Evolutionary conservation across 1,284 basidiomycete species (phyloP).

Genomic region (Pseudozyma sp.): DNA sequence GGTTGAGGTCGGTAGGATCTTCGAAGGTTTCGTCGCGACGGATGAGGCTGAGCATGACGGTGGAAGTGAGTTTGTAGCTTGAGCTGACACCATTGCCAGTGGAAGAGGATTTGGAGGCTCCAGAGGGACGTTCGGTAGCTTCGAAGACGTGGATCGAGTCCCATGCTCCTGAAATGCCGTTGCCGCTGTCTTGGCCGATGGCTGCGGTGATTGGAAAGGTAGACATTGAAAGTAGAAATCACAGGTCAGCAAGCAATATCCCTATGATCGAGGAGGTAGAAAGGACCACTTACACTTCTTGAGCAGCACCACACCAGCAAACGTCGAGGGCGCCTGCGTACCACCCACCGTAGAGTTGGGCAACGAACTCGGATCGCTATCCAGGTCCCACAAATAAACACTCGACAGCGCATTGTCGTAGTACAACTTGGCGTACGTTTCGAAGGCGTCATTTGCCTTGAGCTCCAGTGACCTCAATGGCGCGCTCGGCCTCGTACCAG

Average conservation of each 20-base stretch:
- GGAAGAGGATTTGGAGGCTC: conserved; percentile 21
- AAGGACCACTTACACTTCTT: conserved; percentile 84
- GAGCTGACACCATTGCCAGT: conserved; percentile 78
- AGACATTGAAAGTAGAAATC: neutral
- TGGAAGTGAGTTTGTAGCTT: conserved; percentile 96
- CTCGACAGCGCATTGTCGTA: conserved; percentile 97
- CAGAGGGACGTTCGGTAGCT: conserved; percentile 77
- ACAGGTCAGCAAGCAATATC: neutral
- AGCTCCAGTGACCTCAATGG: conserved; percentile 92
- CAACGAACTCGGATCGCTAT: conserved; percentile 73
- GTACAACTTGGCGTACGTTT: conserved; percentile 98
- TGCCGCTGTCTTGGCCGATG: conserved; percentile 46
- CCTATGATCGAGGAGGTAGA: neutral
- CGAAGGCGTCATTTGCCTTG: conserved; percentile 93
- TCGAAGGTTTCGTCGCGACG: conserved; percentile 73
- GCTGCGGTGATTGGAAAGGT: conserved; percentile 7
- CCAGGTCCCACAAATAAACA: conserved; percentile 97
- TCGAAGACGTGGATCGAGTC: conserved; percentile 99
- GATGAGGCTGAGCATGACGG: conserved; percentile 93
- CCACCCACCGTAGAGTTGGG: conserved; percentile 27
- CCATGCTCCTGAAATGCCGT: conserved; percentile 79
- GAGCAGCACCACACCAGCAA: conserved; percentile 94
- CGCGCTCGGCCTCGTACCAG: conserved; percentile 80
- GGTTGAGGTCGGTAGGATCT: conserved; percentile 27
- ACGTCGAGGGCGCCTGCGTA: conserved; percentile 73